Evolutionary conservation across 768 basidiomycete species (phyloP).

Genomic region (Tylopilus plumbeoviolaceoides): DNA sequence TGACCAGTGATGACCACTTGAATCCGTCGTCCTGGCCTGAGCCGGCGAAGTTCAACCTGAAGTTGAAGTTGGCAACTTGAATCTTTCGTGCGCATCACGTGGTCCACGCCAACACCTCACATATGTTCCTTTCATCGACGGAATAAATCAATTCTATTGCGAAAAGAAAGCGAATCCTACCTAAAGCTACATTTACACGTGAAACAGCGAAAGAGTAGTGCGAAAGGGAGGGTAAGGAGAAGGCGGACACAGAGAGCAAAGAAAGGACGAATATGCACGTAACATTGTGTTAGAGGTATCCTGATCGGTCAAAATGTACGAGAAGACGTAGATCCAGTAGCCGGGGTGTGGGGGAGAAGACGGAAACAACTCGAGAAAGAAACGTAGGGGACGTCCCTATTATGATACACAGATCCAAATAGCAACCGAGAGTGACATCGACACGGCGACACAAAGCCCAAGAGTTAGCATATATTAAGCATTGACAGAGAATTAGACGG

Average conservation of each 20-base stretch:
- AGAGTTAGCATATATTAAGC: slow-evolving; percentile 1
- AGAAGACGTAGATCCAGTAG: slow-evolving; percentile 1
- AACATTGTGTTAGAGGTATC: slow-evolving; percentile 1
- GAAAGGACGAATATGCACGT: background rate
- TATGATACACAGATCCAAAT: slow-evolving; percentile 16
- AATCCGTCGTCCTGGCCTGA: too few species aligned
- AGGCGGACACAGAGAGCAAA: background rate
- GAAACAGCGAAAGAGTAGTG: background rate
- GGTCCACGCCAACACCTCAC: too few species aligned
- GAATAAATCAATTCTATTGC: background rate
- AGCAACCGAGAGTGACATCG: background rate
- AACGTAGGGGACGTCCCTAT: background rate
- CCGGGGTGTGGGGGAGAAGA: background rate
- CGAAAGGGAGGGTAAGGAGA: background rate
- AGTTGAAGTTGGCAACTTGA: too few species aligned
- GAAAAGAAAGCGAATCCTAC: background rate
- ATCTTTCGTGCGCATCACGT: too few species aligned
- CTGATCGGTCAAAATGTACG: background rate
- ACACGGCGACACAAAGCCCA: slow-evolving; percentile 1
- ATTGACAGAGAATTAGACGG: background rate
- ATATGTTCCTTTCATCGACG: background rate
- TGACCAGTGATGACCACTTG: too few species aligned
- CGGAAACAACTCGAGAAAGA: background rate
- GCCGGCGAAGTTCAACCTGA: too few species aligned
- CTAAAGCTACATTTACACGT: background rate